Conservation (phyloP, 352 stramenopile species). For the Phytophthora sojae region DNA sequence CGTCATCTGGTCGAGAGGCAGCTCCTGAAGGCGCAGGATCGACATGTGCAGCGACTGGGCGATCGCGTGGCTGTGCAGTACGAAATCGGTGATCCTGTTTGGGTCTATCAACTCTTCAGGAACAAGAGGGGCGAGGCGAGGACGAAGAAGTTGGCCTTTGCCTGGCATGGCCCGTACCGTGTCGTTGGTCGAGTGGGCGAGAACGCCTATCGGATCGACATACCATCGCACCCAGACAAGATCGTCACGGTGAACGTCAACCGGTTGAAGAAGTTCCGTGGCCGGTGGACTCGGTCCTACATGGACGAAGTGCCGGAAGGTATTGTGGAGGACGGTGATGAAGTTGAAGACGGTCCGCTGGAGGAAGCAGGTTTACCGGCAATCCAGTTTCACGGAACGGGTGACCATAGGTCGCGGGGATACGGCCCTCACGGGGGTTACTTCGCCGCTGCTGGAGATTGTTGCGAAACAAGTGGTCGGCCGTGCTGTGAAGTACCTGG, state of each 20-base stretch:
- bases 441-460: too few species aligned
- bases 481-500: neutral
- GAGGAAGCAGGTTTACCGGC: neutral
- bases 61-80: too few species aligned
- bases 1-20: too few species aligned
- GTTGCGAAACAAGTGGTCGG: neutral
- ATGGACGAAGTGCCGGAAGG: constrained; percentile 1
- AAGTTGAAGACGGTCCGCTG: neutral
- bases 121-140: too few species aligned
- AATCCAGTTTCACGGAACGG: neutral
- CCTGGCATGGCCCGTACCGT: constrained; percentile 19
- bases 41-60: too few species aligned
- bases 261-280: constrained; percentile 7
- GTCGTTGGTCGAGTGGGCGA: neutral
- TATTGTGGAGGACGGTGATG: neutral
- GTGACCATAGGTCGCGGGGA: constrained; percentile 5
- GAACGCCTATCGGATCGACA: constrained; percentile 4
- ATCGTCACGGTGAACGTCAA: constrained; percentile 9
- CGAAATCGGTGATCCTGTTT: too few species aligned
- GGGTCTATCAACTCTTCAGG: too few species aligned
- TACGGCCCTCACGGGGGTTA: neutral
- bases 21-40: too few species aligned
- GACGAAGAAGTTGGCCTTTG: constrained; percentile 17
- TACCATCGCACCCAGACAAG: constrained; percentile 8
- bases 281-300: neutral